Base-by-base conservation (phyloP, 768 basidiomycete genomes). In the Lyophyllum shimeji region DNA sequence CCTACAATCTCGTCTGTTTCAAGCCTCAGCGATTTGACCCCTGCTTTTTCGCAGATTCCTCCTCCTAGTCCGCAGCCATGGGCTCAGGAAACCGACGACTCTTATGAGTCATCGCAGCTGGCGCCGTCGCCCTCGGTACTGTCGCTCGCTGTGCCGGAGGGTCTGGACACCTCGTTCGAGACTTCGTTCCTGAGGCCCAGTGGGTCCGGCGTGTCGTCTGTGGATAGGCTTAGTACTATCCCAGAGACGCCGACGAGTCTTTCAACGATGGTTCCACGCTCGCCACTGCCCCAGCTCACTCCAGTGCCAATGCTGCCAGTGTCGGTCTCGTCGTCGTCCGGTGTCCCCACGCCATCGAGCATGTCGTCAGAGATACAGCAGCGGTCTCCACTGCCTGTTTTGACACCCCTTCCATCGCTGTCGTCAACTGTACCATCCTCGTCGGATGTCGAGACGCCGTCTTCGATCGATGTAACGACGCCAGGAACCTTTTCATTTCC, bases 91-190 rank as follows among this genome's bases (percentile, higher is more conserved):
- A 86, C 85, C 0, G 84, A 89, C 52, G 65, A 76, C 9, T 87
- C 90, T 0, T 93, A 87, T 58, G 90, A 92, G 20, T 91, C 91
- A 0, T 88, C 89, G 0, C 72, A 88, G n/a, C 73, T 93, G 21
- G 75, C 73, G 5, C 85, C 90, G 0, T 90, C 91, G 1, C 88
- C 87, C 17, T 86, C 87, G 20, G 73, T 82, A 3, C 69, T 69
- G 21, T 81, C 80, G 3, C 54, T 81, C 20, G 76, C 74, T 23
- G 66, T 90, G 43, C 82, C 80, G 1, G 89, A 93, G 43, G 80
- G 77, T 3, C 71, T 63, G 8, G 90, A 92, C 59, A 71, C 64
- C 0, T 90, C 89, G 0, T 86, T 84, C 55, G 90, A 92, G 55
- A 89, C 89, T 0, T 90, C 90, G 0, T 77, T 87, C 66, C 72